Conservation (phyloP, 2,329 filamentous ascomycete species). For the Achaetomium macrosporum region DNA sequence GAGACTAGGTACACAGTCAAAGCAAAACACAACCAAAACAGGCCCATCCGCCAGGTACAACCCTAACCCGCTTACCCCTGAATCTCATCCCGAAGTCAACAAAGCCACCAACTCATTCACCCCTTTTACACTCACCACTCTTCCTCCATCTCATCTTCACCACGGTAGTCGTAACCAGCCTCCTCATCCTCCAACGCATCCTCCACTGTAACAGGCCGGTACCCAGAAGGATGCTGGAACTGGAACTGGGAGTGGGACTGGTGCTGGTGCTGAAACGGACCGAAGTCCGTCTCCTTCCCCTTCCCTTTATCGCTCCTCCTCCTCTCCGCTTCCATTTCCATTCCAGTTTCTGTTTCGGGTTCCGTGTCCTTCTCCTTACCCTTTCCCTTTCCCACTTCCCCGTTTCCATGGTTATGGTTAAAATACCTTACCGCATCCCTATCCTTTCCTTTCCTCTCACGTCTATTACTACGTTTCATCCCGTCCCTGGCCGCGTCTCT, state of each 20-base stretch:
- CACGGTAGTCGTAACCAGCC: neutral
- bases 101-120: neutral
- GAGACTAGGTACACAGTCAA: neutral
- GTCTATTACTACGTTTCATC: neutral
- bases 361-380: neutral
- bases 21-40: neutral
- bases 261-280: neutral
- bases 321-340: neutral
- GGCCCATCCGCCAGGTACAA: neutral
- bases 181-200: neutral
- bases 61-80: constrained; percentile 3
- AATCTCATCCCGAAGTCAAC: neutral
- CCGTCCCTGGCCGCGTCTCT: no score
- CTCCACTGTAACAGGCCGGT: neutral
- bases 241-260: no score
- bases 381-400: neutral
- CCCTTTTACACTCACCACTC: neutral
- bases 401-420: neutral
- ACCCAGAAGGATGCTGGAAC: no score
- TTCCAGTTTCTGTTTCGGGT: neutral
- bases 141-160: neutral
- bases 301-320: constrained; percentile 1
- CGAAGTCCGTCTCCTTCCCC: neutral
- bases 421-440: neutral
- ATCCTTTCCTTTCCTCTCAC: neutral